Percentiles rank a stretch among this genome's conserved stretches.
phyloP scores from a whole-genome alignment of 1,284 basidiomycete genomes.

The Malassezia pachydermatis region DNA sequence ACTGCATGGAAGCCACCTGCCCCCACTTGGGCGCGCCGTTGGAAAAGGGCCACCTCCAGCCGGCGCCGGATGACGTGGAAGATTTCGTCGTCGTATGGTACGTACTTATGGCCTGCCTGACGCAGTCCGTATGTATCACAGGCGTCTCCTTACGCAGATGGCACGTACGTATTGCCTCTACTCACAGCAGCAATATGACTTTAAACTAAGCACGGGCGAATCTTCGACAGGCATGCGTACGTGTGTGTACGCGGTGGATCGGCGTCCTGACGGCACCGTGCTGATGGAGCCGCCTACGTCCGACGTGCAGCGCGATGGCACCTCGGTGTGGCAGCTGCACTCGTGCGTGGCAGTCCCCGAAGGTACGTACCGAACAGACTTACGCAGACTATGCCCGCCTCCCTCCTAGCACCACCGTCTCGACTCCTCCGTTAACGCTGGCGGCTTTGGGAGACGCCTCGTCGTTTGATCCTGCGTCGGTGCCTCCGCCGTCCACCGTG shows the following conservation, averaged over 20 bases:
- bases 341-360: conserved; percentile 68
- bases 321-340: conserved; percentile 58
- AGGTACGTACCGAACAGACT: conserved; percentile 47
- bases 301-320: not conserved
- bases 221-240: conserved; percentile 67
- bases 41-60: conserved; percentile 62
- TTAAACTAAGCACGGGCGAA: conserved; percentile 60
- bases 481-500: conserved; percentile 22
- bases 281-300: conserved; percentile 28
- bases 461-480: conserved; percentile 20
- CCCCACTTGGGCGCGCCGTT: conserved; percentile 75
- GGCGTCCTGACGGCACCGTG: conserved; percentile 49
- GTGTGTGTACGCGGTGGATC: conserved; percentile 63
- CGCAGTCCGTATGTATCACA: conserved; percentile 10
- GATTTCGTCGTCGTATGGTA: conserved; percentile 50
- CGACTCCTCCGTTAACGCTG: conserved; percentile 37
- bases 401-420: conserved; percentile 10
- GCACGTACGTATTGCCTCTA: conserved; percentile 2
- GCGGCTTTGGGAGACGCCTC: not conserved
- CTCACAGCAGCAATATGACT: conserved; percentile 73
- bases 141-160: conserved; percentile 2
- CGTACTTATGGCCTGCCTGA: no score
- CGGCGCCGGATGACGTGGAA: conserved; percentile 50
- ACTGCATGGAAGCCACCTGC: conserved; percentile 74
- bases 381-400: not conserved